Conservation (phyloP, 352 stramenopile species). For the Phytophthora pinifolia region DNA sequence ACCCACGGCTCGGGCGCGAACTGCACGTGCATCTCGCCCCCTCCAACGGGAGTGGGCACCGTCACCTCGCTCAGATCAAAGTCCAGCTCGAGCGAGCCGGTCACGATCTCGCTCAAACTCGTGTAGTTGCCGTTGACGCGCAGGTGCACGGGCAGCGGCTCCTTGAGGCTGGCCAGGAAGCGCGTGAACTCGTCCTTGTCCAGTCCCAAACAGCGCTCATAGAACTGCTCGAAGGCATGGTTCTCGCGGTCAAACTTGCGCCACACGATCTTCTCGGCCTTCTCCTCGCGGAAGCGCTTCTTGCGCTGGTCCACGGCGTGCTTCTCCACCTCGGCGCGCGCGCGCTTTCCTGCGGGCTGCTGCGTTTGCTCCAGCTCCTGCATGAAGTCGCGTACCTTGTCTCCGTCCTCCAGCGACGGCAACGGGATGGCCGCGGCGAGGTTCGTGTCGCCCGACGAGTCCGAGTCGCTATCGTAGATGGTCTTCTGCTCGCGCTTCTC, state of each 20-base stretch:
- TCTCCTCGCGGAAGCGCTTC: constrained; percentile 60
- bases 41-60: constrained; percentile 55
- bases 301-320: constrained; percentile 55
- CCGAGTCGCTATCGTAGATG: constrained; percentile 44
- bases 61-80: constrained; percentile 59
- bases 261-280: constrained; percentile 87
- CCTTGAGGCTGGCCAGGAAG: constrained; percentile 79
- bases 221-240: constrained; percentile 81
- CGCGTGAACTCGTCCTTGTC: constrained; percentile 68
- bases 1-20: constrained; percentile 73
- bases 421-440: constrained; percentile 45
- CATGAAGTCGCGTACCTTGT: constrained; percentile 66
- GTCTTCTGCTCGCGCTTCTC: constrained; percentile 25
- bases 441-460: constrained; percentile 41
- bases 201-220: constrained; percentile 71
- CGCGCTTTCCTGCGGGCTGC: constrained; percentile 43
- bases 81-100: constrained; percentile 66
- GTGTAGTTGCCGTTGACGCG: constrained; percentile 87
- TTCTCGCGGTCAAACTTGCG: constrained; percentile 88
- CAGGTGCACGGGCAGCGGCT: constrained; percentile 81
- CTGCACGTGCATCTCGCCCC: constrained; percentile 52
- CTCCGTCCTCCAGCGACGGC: constrained; percentile 61
- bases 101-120: constrained; percentile 81
- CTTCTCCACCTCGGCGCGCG: constrained; percentile 53
- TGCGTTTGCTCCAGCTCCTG: constrained; percentile 39